Percentiles rank a stretch among this genome's conserved stretches.
Conservation (phyloP, 2,329 filamentous ascomycete species). For the Penicillium corylophilum region DNA sequence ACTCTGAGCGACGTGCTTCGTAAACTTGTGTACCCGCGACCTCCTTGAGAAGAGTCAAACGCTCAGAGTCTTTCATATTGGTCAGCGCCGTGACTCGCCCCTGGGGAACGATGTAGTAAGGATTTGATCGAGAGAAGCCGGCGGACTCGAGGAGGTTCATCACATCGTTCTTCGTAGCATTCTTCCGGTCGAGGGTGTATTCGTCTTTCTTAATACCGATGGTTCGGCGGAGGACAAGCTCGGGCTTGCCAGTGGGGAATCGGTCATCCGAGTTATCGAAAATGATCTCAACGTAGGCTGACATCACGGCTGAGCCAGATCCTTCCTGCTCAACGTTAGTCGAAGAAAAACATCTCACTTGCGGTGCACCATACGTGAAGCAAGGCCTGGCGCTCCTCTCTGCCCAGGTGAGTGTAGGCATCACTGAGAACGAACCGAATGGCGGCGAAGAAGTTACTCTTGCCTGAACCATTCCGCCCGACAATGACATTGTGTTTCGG, state of each 20-base stretch:
- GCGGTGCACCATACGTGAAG: slow-evolving; percentile 63
- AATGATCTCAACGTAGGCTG: slow-evolving; percentile 98
- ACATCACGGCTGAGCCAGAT: slow-evolving; percentile 96
- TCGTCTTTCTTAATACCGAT: slow-evolving; percentile 98
- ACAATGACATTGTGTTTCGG: slow-evolving; percentile 98
- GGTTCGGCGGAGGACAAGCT: slow-evolving; percentile 85
- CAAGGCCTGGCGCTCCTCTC: slow-evolving; percentile 91
- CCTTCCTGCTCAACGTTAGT: slow-evolving; percentile 63
- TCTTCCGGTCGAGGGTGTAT: slow-evolving; percentile 96
- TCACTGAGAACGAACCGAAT: slow-evolving; percentile 98
- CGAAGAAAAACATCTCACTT: not conserved
- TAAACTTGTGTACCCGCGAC: slow-evolving; percentile 98
- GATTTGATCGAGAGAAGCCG: slow-evolving; percentile 94
- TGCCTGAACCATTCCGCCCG: slow-evolving; percentile 97
- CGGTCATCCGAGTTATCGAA: slow-evolving; percentile 97
- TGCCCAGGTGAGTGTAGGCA: slow-evolving; percentile 92
- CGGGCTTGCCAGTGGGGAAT: slow-evolving; percentile 88
- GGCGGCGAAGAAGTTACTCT: slow-evolving; percentile 99
- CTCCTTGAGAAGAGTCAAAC: slow-evolving; percentile 87
- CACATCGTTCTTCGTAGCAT: slow-evolving; percentile 89
- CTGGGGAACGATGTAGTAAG: slow-evolving; percentile 98
- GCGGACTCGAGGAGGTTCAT: slow-evolving; percentile 94
- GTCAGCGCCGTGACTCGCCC: slow-evolving; percentile 93
- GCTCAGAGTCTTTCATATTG: slow-evolving; percentile 96
- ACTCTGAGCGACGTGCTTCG: slow-evolving; percentile 86